Evolutionary conservation across 1,139 yeast species (phyloP), one percentile per base, ranked within the genome.

Genomic region (Arxiozyma slooffiae): DNA sequence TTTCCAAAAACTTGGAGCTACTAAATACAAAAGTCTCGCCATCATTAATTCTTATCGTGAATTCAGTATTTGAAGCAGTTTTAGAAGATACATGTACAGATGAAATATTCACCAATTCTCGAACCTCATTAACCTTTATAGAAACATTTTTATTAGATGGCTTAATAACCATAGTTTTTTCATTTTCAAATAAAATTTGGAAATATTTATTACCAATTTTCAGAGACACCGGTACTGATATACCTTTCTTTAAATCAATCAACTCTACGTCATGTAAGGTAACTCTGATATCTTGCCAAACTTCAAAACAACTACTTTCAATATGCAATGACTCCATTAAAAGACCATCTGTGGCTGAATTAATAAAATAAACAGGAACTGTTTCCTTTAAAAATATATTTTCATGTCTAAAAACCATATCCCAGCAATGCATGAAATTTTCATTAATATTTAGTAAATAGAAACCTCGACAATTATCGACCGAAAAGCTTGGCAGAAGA

Each of bases 171-270:
- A 70, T 48, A 20, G 69, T 62, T 43, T 61, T 67, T 3, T 75
- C 74, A 45, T 73, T 65, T 58, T 74, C 69, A 50, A 69, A 59
- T 21, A 67, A 55, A 3, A 86, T 67, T 59, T 85, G 90, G 44
- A 86, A 63, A 69, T 75, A 84, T 57, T 79, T 81, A 50, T 83
- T 76, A 9, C 96, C 96, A 52, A 88, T 75, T 57, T 80, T 80
- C 52, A 88, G 55, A 1, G 78, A 75, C 1, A 84, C 83, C 0
- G 85, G 82, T 17, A 73, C 67, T 53, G 75, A 74, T 41, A 75
- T 64, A 21, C 68, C 65, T 26, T 63, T 63, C 2, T 60, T 62
- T 22, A 62, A 67, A 68, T 80, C 79, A 60, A 71, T 81, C 16
- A 80, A 40, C 4, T 60, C 58, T 14, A 66, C 56, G 39, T 65